Conservation (phyloP, 179 eudicot species). For the Patellifolia procumbens region DNA sequence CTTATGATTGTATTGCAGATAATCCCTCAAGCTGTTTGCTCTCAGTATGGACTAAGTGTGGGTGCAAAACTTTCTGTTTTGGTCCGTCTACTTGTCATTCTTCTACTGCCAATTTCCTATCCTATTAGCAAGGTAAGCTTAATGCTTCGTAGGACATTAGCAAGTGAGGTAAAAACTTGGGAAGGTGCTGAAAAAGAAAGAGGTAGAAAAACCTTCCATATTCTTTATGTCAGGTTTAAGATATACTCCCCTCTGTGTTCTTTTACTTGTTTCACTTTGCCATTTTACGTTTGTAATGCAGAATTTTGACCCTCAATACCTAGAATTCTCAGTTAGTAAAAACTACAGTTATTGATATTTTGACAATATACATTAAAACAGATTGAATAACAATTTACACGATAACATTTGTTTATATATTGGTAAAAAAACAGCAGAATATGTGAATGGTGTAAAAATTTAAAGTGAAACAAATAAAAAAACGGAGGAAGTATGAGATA, state of each 20-base stretch:
- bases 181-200: neutral
- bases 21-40: constrained; percentile 82
- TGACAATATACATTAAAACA: too few species aligned
- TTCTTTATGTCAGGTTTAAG: neutral
- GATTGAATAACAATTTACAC: too few species aligned
- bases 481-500: neutral
- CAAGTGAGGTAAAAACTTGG: neutral
- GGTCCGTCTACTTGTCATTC: constrained; percentile 65
- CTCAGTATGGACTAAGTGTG: constrained; percentile 73
- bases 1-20: constrained; percentile 40
- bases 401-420: too few species aligned
- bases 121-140: constrained; percentile 80
- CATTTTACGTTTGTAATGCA: too few species aligned
- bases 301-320: too few species aligned
- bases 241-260: too few species aligned
- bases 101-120: constrained; percentile 65
- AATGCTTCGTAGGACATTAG: neutral
- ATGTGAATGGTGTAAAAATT: too few species aligned
- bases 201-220: neutral
- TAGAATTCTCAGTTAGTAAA: too few species aligned
- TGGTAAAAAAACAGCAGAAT: too few species aligned
- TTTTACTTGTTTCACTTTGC: too few species aligned
- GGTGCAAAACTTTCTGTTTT: constrained; percentile 65
- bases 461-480: too few species aligned
- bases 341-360: too few species aligned